These are phyloP conservation scores for Coniferiporia sulphurascens DNA, from an alignment of 1,284 basidiomycete species.

Conservation along the genomic window DNA sequence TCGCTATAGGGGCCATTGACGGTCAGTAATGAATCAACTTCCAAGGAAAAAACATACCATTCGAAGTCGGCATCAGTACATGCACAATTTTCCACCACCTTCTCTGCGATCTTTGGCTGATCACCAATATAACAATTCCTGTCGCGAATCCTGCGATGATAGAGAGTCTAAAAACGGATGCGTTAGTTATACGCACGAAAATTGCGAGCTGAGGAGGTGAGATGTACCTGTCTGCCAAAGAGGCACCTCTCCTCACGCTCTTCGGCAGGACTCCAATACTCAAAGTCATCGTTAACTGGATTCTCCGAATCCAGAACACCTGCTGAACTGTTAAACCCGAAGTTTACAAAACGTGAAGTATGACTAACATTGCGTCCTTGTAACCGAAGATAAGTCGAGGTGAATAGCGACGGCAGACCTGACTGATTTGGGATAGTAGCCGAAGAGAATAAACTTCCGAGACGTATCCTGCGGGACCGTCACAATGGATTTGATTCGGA, in stretches of 20 bases:
- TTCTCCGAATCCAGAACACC: constrained; percentile 67
- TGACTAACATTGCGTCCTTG: constrained; percentile 65
- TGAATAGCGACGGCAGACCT: constrained; percentile 69
- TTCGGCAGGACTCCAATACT: constrained; percentile 91
- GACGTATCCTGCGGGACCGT: constrained; percentile 91
- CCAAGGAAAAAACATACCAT: constrained; percentile 53
- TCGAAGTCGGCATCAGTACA: constrained; percentile 82
- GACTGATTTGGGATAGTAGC: constrained; percentile 49
- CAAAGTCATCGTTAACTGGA: constrained; percentile 85
- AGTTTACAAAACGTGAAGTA: background rate
- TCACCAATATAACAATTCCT: constrained; percentile 81
- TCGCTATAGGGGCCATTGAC: constrained; percentile 49
- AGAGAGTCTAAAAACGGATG: constrained; percentile 57
- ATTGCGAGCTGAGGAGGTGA: background rate
- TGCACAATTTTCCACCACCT: constrained; percentile 65
- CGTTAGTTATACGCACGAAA: background rate
- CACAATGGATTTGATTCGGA: constrained; percentile 76
- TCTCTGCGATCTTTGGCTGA: constrained; percentile 46
- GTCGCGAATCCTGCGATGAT: constrained; percentile 81
- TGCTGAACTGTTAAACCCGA: constrained; percentile 30
- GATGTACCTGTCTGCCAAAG: constrained; percentile 76
- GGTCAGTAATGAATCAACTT: background rate
- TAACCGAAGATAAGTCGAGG: constrained; percentile 84
- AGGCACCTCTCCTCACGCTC: constrained; percentile 73
- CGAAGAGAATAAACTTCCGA: constrained; percentile 86